A percentile compares a stretch with the other conserved stretches of the same genome.
These are phyloP conservation scores for Kandelia obovata DNA, from an alignment of 345 rosid genomes.

Conservation along the genomic window DNA sequence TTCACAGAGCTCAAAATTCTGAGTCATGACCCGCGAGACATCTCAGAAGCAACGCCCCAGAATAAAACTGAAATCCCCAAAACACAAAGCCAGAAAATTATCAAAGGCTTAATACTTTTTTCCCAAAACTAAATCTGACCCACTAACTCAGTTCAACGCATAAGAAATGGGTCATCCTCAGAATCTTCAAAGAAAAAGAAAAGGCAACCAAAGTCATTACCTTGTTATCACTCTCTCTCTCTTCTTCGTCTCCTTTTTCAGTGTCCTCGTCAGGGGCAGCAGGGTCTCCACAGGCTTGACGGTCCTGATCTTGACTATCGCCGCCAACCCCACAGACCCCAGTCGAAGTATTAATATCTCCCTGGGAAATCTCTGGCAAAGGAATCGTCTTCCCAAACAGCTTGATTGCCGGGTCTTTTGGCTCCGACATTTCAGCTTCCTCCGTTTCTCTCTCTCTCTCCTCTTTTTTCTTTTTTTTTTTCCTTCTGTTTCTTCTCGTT, in stretches of 20 bases:
- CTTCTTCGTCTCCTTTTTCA: slow-evolving; percentile 29
- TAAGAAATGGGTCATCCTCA: slow-evolving; percentile 22
- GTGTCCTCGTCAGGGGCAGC: slow-evolving; percentile 27
- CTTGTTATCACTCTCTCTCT: slow-evolving; percentile 33
- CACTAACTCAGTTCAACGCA: slow-evolving; percentile 12
- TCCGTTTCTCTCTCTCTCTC: not conserved
- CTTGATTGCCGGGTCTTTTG: slow-evolving; percentile 81
- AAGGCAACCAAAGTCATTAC: slow-evolving; percentile 10
- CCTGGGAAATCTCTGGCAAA: slow-evolving; percentile 46
- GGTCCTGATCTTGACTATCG: slow-evolving; percentile 37
- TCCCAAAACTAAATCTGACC: slow-evolving; percentile 29
- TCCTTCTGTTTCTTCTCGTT: not conserved
- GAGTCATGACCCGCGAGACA: not conserved
- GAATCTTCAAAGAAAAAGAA: slow-evolving; percentile 14
- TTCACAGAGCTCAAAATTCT: not conserved
- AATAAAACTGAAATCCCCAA: not conserved
- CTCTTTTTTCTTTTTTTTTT: not conserved
- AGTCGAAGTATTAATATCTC: not conserved
- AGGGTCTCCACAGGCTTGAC: slow-evolving; percentile 33
- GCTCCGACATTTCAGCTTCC: slow-evolving; percentile 56
- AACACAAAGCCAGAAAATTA: slow-evolving; percentile 1
- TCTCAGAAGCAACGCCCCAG: not conserved
- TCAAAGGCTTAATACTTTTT: not conserved
- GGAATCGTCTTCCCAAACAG: slow-evolving; percentile 86
- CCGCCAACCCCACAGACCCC: slow-evolving; percentile 18